phyloP scores from a whole-genome alignment of 2,329 filamentous ascomycete species.

The Botrytis tulipae region DNA sequence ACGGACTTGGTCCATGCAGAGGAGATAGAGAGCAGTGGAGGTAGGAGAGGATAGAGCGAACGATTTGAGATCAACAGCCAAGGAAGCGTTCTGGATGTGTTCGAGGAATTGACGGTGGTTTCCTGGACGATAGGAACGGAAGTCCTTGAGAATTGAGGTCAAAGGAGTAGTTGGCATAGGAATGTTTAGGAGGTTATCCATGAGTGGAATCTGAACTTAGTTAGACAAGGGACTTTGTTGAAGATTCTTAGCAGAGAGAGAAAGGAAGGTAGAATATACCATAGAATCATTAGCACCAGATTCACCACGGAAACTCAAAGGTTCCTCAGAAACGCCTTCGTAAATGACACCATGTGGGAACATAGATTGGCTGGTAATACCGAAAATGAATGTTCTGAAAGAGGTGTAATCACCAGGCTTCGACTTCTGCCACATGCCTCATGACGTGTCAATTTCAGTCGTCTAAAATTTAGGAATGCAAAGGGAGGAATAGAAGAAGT shows the following conservation, averaged over 20 bases:
- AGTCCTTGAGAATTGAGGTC: conserved; percentile 83
- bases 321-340: conserved; percentile 74
- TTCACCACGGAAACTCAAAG: conserved; percentile 84
- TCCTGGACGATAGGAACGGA: conserved; percentile 82
- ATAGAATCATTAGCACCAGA: conserved; percentile 94
- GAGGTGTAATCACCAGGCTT: conserved; percentile 80
- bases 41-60: conserved; percentile 55
- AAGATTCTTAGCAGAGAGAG: background rate
- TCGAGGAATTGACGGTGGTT: conserved; percentile 85
- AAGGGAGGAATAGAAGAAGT: background rate
- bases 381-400: conserved; percentile 96
- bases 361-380: conserved; percentile 90
- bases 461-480: conserved; percentile 17
- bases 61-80: conserved; percentile 52
- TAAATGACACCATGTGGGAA: conserved; percentile 91
- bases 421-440: conserved; percentile 85
- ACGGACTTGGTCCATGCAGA: conserved; percentile 70
- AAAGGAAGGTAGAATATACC: conserved; percentile 42
- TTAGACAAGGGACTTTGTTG: background rate
- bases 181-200: conserved; percentile 83
- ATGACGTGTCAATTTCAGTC: conserved; percentile 35
- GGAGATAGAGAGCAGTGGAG: conserved; percentile 62
- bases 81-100: conserved; percentile 58
- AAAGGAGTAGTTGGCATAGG: conserved; percentile 87
- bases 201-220: conserved; percentile 64